Base-by-base conservation (phyloP, 345 rosid genomes). In the Diplotaxis tenuifolia region DNA sequence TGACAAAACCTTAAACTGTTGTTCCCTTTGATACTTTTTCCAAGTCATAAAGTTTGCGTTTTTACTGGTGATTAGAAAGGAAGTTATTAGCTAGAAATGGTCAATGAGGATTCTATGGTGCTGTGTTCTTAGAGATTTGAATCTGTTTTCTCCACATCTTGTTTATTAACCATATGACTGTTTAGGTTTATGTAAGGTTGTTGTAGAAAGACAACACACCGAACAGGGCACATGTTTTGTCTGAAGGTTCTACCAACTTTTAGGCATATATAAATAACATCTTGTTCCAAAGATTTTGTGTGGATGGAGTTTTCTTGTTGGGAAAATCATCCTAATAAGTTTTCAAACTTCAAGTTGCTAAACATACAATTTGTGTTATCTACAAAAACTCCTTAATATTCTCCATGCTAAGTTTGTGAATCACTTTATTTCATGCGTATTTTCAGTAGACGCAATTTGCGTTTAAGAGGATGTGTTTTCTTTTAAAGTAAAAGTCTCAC, bases 101-200 rank as follows among this genome's bases (percentile, higher is more conserved):
- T 85, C 93, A 65, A 84, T 82, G 87, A 85, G 92, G 84, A 64
- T 88, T 72, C 88, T 90, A 45, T 90, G 93, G 96, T 67, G 74
- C 9, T 90, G 89, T 62, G 77, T 28, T 28, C 65, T 57, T 32
- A n/a, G 4, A n/a, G 23, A 60, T 63, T 40, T 47, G 7, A 9
- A 11, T 45, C 19, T 22, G 31, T 40, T 40, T 63, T 63, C 32
- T 63, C 10, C 28, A 36, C 52, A 45, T 11, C 8, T 64, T 55
- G 21, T 11, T 28, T 29, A 7, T 29, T 29, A 29, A 42, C 50
- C 31, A 67, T 49, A 14, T 42, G 18, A 42, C 55, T 50, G 38
- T 47, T 2, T n/a, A 89, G 98, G 94, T 71, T 70, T 90, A 21
- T 93, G 86, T 76, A 90, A 87, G 96, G 96, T 88, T 73, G 88